These are phyloP conservation scores for Bremia lactucae DNA, from an alignment of 352 stramenopile species.

Conservation along the genomic window DNA sequence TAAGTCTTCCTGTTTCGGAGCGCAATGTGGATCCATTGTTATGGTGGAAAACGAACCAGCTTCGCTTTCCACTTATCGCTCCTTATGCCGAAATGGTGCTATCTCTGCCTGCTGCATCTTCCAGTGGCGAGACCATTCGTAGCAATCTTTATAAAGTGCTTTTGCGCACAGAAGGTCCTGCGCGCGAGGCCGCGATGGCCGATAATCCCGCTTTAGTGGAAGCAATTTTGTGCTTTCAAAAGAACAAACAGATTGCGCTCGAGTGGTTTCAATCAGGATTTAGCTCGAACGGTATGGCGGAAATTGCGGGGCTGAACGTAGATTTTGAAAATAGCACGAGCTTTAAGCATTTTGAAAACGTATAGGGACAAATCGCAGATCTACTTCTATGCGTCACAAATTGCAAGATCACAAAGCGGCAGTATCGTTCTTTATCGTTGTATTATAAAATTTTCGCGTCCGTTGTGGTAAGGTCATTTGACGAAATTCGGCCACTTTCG, in stretches of 20 bases:
- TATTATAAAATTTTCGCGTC: too few species aligned
- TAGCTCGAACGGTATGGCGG: conserved; percentile 15
- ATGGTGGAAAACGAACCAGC: conserved; percentile 75
- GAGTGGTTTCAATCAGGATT: conserved; percentile 62
- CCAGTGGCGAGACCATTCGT: conserved; percentile 42
- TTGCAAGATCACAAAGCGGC: conserved; percentile 8
- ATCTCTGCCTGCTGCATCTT: conserved; percentile 49
- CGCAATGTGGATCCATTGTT: conserved; percentile 60
- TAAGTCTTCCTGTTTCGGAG: conserved; percentile 59
- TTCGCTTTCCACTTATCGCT: conserved; percentile 67
- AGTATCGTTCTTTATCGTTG: too few species aligned
- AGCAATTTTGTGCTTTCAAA: conserved; percentile 71
- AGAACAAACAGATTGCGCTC: conserved; percentile 64
- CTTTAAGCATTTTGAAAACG: conserved; percentile 73
- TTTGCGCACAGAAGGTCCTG: conserved; percentile 38
- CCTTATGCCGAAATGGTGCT: conserved; percentile 69
- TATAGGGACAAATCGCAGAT: conserved; percentile 13
- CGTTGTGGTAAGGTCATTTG: too few species aligned
- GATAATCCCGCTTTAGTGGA: conserved; percentile 49
- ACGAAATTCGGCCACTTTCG: too few species aligned
- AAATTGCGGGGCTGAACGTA: conserved; percentile 10
- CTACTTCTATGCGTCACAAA: conserved; percentile 1
- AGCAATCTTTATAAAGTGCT: conserved; percentile 44
- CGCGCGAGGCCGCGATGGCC: conserved; percentile 30
- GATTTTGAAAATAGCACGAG: conserved; percentile 29